These are phyloP conservation scores for Pseudomassariella vexata DNA, from an alignment of 2,329 filamentous ascomycete genomes.

Conservation along the genomic window DNA sequence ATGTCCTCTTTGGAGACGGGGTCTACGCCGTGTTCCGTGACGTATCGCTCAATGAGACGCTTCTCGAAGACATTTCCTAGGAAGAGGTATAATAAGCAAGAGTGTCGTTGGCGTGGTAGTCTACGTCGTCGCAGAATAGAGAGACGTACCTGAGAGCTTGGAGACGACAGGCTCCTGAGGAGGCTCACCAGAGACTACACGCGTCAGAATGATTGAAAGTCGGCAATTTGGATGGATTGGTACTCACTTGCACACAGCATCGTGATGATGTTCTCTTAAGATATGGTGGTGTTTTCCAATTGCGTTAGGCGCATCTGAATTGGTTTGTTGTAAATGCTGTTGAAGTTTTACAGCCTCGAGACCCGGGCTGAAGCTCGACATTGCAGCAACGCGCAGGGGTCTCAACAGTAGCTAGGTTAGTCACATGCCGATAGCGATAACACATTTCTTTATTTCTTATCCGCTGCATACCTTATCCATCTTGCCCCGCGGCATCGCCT, in stretches of 20 bases:
- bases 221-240: neutral
- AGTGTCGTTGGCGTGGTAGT: constrained; percentile 1
- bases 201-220: constrained; percentile 10
- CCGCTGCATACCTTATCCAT: no score
- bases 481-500: no score
- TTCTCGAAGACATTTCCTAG: constrained; percentile 88
- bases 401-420: no score
- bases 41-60: constrained; percentile 90
- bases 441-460: no score
- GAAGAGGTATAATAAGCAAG: constrained; percentile 10
- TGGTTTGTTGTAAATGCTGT: constrained; percentile 1
- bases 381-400: no score
- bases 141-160: constrained; percentile 75
- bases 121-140: constrained; percentile 1
- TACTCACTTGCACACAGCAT: constrained; percentile 45
- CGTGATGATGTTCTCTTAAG: constrained; percentile 9
- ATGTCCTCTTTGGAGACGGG: constrained; percentile 85
- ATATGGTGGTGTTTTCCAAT: constrained; percentile 7
- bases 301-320: constrained; percentile 6
- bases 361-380: constrained; percentile 2
- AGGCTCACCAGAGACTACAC: constrained; percentile 86
- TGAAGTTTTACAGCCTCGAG: neutral
- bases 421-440: no score
- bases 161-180: constrained; percentile 93
- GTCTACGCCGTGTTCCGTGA: constrained; percentile 88